Evolutionary conservation across 2,329 filamentous ascomycete species (phyloP).

Genomic region (Orbilia oligospora): DNA sequence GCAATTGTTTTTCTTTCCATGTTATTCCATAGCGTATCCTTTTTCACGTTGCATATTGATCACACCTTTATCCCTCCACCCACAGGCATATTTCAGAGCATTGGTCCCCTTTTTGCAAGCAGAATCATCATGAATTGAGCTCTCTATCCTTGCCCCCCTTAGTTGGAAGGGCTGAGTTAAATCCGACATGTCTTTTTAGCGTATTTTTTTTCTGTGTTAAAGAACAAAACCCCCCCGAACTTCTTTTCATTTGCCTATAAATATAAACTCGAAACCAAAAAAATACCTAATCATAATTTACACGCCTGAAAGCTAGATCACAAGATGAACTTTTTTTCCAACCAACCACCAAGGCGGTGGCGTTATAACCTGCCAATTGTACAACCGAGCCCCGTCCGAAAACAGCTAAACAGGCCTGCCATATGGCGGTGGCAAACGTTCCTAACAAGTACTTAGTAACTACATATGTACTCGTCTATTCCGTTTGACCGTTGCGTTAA

Average conservation of each 20-base stretch:
- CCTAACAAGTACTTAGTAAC: too few relatives aligned
- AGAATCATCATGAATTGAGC: conserved; percentile 47
- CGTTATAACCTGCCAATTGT: conserved; percentile 30
- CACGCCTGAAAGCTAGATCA: conserved; percentile 9
- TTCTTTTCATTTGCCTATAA: neutral
- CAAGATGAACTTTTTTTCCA: neutral
- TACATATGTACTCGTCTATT: neutral
- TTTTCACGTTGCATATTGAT: conserved; percentile 28
- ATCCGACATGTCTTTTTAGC: conserved; percentile 41
- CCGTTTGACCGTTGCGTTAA: conserved; percentile 38
- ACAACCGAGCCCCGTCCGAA: conserved; percentile 30
- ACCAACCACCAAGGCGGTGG: conserved; percentile 30
- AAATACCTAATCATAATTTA: conserved; percentile 19
- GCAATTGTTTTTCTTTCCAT: conserved; percentile 22
- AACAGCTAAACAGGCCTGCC: conserved; percentile 32
- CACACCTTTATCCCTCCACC: conserved; percentile 7
- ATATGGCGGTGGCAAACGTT: conserved; percentile 59
- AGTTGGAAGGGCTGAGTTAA: conserved; percentile 56
- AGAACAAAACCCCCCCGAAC: neutral
- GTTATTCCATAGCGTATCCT: conserved; percentile 41
- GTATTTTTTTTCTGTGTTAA: neutral
- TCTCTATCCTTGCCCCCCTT: conserved; percentile 33
- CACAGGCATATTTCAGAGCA: conserved; percentile 16
- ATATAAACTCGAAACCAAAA: conserved; percentile 23
- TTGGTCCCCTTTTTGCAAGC: conserved; percentile 33